Evolutionary conservation across 2,329 filamentous ascomycete species (phyloP), one percentile per base, ranked within the genome.

Genomic region (Aspergillus chevalieri): DNA sequence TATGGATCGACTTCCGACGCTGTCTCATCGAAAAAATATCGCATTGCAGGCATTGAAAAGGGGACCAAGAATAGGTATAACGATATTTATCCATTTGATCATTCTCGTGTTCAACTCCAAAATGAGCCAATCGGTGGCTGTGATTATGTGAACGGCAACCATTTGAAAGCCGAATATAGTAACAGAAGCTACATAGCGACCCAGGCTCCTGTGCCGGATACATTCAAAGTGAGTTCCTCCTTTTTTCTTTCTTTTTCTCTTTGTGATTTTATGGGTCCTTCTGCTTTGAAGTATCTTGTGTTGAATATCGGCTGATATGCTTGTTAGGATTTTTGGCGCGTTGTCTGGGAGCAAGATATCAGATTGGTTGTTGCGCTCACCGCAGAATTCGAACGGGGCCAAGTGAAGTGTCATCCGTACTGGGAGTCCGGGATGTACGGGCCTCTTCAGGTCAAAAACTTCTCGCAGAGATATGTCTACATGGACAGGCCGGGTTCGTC

Each of bases 21-120:
- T 1, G 70, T 73, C 19, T 52, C 70, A 1, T 65, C 73, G 34
- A 69, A 70, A 19, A 65, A 57, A 43, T 81, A 94, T 6, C 86
- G 89, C 59, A 83, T 98, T 46, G 93, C 88, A 0, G 93, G 93
- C 6, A 87, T 98, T 26, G 93, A 98, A 63, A 93, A 96, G 67
- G 93, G 93, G 6, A 83, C 79, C 15, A 97, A 97, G 74, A 98
- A 98, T 61, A 82, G 93, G 7, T 98, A 98, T 74, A 97, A 96
- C 73, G 94, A 96, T 59, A 96, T 97, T 49, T 85, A 95, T 71
- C 93, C 93, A 0, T 98, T 94, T 65, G 92, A 97, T 63, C 93
- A 98, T 68, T 85, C 89, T 2, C 78, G 93, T 51, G 93, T 98
- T 47, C 89, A 82, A 57, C 71, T 98, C 43, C 78, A 87, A 56